Conservation (phyloP, 2,329 filamentous ascomycete genomes). For the Ampelomyces quisqualis region DNA sequence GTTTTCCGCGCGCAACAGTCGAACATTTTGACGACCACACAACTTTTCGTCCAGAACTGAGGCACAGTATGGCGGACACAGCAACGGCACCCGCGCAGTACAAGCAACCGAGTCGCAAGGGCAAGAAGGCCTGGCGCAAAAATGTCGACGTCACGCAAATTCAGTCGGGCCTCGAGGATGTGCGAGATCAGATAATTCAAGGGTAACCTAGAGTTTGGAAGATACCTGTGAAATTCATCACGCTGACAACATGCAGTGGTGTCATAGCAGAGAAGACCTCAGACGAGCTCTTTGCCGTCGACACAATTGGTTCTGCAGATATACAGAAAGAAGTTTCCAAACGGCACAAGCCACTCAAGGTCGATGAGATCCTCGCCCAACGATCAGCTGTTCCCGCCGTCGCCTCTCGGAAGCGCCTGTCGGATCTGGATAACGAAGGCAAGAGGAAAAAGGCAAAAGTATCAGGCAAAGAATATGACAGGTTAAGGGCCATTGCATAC, state of each 20-base stretch:
- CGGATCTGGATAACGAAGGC: slow-evolving; percentile 68
- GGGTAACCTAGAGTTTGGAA: slow-evolving; percentile 59
- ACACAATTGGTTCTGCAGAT: slow-evolving; percentile 68
- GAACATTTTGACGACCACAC: slow-evolving; percentile 7
- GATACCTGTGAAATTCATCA: background rate
- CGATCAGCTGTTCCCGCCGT: slow-evolving; percentile 82
- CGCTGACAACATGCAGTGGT: slow-evolving; percentile 59
- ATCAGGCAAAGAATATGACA: slow-evolving; percentile 77
- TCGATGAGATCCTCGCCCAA: slow-evolving; percentile 85
- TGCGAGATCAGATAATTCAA: slow-evolving; percentile 87
- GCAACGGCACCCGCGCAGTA: slow-evolving; percentile 71
- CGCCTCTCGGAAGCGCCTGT: slow-evolving; percentile 72
- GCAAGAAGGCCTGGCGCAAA: slow-evolving; percentile 98
- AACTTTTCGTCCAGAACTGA: slow-evolving; percentile 2
- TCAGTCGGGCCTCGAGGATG: slow-evolving; percentile 74
- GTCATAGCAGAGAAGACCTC: slow-evolving; percentile 81
- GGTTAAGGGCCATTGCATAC: slow-evolving; percentile 73
- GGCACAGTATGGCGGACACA: slow-evolving; percentile 28
- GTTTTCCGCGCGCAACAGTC: slow-evolving; percentile 17
- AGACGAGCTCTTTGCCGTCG: slow-evolving; percentile 80
- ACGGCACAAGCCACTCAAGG: slow-evolving; percentile 75
- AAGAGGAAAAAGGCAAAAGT: slow-evolving; percentile 78
- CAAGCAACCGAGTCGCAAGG: slow-evolving; percentile 89
- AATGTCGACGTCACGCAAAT: slow-evolving; percentile 93
- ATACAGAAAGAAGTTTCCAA: slow-evolving; percentile 67